Conservation (phyloP, 2,329 filamentous ascomycete species). For the Penicillium sp. region DNA sequence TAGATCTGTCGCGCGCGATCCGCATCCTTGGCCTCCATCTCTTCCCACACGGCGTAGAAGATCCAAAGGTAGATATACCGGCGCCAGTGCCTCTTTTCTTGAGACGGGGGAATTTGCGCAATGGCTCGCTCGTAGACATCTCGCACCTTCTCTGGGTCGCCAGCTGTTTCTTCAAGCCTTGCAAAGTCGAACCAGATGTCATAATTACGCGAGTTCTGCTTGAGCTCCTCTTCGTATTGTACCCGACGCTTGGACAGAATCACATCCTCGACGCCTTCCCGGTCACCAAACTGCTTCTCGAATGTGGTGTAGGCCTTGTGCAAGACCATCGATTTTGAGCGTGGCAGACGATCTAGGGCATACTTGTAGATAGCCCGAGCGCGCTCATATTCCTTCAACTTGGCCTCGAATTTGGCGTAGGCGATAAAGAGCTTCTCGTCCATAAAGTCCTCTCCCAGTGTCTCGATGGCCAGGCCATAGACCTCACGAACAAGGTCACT, state of each 20-base stretch:
- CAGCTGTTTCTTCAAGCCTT: slow-evolving; percentile 79
- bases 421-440: slow-evolving; percentile 94
- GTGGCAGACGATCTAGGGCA: slow-evolving; percentile 83
- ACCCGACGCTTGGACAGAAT: slow-evolving; percentile 91
- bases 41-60: slow-evolving; percentile 95
- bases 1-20: slow-evolving; percentile 86
- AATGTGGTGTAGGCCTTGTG: slow-evolving; percentile 97
- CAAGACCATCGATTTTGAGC: slow-evolving; percentile 77
- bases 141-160: slow-evolving; percentile 76
- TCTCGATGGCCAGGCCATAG: slow-evolving; percentile 82
- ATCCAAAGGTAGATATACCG: slow-evolving; percentile 98
- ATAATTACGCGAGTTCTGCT: slow-evolving; percentile 94
- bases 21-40: slow-evolving; percentile 76
- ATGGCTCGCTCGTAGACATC: slow-evolving; percentile 96
- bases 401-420: slow-evolving; percentile 92
- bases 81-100: slow-evolving; percentile 96
- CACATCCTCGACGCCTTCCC: slow-evolving; percentile 90
- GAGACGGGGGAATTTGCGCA: slow-evolving; percentile 88
- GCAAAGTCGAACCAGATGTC: slow-evolving; percentile 97
- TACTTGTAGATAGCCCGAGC: slow-evolving; percentile 96
- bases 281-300: slow-evolving; percentile 95
- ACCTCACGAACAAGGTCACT: slow-evolving; percentile 90
- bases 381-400: slow-evolving; percentile 91
- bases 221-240: slow-evolving; percentile 90
- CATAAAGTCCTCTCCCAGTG: slow-evolving; percentile 89